A percentile compares a stretch with the other conserved stretches of the same genome.
Evolutionary conservation across 441 rosid genomes (phyloP).

Genomic region (Kokia cookei): DNA sequence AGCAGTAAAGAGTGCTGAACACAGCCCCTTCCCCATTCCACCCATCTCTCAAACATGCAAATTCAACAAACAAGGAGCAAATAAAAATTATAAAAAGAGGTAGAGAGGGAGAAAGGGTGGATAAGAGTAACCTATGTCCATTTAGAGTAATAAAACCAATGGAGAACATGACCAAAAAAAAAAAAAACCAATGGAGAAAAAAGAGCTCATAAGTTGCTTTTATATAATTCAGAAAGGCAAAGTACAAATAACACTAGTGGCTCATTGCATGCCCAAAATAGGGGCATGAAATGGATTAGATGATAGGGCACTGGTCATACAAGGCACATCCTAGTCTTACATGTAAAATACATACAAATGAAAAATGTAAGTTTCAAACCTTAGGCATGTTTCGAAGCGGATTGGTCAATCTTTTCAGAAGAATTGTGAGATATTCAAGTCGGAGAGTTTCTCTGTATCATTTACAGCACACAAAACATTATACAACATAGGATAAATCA

Average conservation of each 20-base stretch:
- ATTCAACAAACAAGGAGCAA: neutral
- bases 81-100: neutral
- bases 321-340: neutral
- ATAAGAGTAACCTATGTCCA: neutral
- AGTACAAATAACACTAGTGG: neutral
- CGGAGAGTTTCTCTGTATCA: slow-evolving; percentile 72
- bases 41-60: neutral
- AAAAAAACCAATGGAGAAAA: neutral
- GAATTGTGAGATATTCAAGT: slow-evolving; percentile 63
- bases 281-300: neutral
- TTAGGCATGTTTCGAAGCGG: slow-evolving; percentile 79
- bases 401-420: slow-evolving; percentile 68
- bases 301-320: neutral
- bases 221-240: neutral
- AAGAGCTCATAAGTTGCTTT: neutral
- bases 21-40: neutral
- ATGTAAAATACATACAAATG: neutral
- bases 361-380: slow-evolving; percentile 38
- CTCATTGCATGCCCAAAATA: neutral
- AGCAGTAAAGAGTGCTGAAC: neutral
- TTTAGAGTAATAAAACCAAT: neutral
- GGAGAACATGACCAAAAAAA: neutral
- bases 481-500: slow-evolving; percentile 4
- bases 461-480: slow-evolving; percentile 10
- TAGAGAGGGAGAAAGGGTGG: neutral